Evolutionary conservation across 2,329 filamentous ascomycete genomes (phyloP).

Genomic region (Neopestalotiopsis clavispora): DNA sequence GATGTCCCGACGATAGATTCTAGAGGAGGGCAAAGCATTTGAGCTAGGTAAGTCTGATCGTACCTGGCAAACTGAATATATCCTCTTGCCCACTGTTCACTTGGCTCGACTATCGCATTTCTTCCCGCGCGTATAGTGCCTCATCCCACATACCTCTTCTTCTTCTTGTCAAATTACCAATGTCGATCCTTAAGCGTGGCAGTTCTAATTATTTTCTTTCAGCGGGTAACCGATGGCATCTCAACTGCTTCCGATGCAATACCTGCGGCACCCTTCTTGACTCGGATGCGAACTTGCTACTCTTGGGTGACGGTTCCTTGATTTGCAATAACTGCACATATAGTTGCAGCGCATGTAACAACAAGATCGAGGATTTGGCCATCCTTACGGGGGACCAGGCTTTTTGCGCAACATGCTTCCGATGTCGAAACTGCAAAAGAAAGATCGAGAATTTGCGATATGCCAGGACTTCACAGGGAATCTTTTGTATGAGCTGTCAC

Average conservation of each 20-base stretch:
- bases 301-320: conserved; percentile 95
- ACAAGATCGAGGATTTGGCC: conserved; percentile 97
- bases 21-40: conserved; percentile 98
- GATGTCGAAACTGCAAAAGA: conserved; percentile 96
- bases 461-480: conserved; percentile 95
- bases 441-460: conserved; percentile 99
- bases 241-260: conserved; percentile 98
- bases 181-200: conserved; percentile 22
- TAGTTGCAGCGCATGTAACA: conserved; percentile 93
- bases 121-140: neutral
- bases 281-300: conserved; percentile 94
- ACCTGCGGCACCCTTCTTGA: conserved; percentile 95
- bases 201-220: conserved; percentile 29
- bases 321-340: conserved; percentile 99
- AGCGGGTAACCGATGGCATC: conserved; percentile 98
- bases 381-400: conserved; percentile 98
- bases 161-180: conserved; percentile 16
- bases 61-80: conserved; percentile 8
- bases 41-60: conserved; percentile 75
- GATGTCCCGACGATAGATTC: conserved; percentile 64
- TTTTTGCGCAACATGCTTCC: conserved; percentile 96
- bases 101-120: neutral
- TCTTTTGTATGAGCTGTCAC: conserved; percentile 99
- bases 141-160: neutral
- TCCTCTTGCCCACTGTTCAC: conserved; percentile 8